phyloP scores from a whole-genome alignment of 2,329 filamentous ascomycete species.

The Fusarium abutilonis region DNA sequence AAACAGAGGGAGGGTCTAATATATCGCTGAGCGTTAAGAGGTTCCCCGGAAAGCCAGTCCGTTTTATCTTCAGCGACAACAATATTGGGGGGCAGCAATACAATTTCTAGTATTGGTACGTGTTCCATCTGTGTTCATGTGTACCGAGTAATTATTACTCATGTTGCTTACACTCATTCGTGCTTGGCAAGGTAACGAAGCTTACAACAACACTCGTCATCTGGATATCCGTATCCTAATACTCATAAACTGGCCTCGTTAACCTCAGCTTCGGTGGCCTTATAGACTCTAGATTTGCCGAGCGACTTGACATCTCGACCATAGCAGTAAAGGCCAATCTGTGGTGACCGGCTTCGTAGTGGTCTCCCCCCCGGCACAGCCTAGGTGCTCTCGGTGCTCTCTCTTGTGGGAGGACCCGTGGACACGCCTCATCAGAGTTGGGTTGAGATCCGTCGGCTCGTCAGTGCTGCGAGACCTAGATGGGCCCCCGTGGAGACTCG shows the following conservation, averaged over 20 bases:
- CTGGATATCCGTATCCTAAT: neutral
- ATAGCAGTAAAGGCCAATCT: conserved; percentile 16
- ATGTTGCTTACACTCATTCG: conserved; percentile 17
- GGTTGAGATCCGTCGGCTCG: conserved; percentile 53
- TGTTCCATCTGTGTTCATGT: conserved; percentile 7
- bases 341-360: conserved; percentile 31
- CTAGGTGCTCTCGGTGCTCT: conserved; percentile 29
- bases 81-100: conserved; percentile 11
- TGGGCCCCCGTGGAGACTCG: conserved; percentile 51
- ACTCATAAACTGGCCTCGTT: conserved; percentile 2
- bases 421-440: conserved; percentile 51
- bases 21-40: conserved; percentile 18
- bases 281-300: conserved; percentile 11
- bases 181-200: conserved; percentile 4
- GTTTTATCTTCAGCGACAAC: conserved; percentile 12
- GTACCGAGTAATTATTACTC: neutral
- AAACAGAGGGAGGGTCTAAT: conserved; percentile 10
- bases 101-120: conserved; percentile 7
- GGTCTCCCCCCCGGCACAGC: conserved; percentile 31
- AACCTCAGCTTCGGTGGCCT: conserved; percentile 9
- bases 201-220: neutral
- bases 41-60: conserved; percentile 11
- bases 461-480: conserved; percentile 54
- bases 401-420: conserved; percentile 45
- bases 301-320: conserved; percentile 16